Conservation (phyloP, 176 grass and related monocot species). For the Carex myosuroides region DNA sequence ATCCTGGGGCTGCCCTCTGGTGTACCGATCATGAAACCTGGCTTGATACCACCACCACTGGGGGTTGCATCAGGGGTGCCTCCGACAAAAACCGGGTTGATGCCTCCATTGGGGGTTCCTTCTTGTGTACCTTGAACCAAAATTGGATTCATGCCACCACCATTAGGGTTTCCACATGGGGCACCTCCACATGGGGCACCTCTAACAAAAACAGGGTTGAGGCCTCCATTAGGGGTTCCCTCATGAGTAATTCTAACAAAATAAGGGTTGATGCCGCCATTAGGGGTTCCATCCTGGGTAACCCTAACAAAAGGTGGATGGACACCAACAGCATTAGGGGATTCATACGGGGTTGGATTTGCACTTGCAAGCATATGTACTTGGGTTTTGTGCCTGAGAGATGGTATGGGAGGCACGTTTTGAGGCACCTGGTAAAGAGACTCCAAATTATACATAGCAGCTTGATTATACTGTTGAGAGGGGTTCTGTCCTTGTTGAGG, state of each 20-base stretch:
- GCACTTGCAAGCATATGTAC: conserved; percentile 32
- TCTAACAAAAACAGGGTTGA: conserved; percentile 8
- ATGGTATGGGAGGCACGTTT: conserved; percentile 61
- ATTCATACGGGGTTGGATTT: not conserved
- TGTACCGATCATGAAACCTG: conserved; percentile 23
- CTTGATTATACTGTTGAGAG: conserved; percentile 42
- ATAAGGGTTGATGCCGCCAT: not conserved
- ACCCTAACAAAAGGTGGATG: not conserved
- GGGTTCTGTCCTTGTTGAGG: conserved; percentile 27
- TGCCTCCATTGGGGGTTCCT: conserved; percentile 46
- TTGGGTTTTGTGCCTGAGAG: conserved; percentile 52
- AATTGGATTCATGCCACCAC: conserved; percentile 3
- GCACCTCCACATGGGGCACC: not conserved
- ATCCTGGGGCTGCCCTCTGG: conserved; percentile 68
- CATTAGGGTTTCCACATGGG: not conserved
- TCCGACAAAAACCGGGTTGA: conserved; percentile 45
- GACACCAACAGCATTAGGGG: not conserved
- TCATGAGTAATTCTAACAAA: conserved; percentile 10
- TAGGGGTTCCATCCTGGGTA: conserved; percentile 3
- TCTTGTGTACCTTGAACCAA: not conserved
- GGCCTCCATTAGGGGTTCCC: conserved; percentile 17
- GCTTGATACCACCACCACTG: conserved; percentile 9
- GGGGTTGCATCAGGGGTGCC: conserved; percentile 53
- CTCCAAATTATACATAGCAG: conserved; percentile 61
- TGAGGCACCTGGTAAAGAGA: conserved; percentile 66